A percentile compares a stretch with the other conserved stretches of the same genome.
Evolutionary conservation across 2,329 filamentous ascomycete genomes (phyloP).

Genomic region (Penicillium fuscoglaucum): DNA sequence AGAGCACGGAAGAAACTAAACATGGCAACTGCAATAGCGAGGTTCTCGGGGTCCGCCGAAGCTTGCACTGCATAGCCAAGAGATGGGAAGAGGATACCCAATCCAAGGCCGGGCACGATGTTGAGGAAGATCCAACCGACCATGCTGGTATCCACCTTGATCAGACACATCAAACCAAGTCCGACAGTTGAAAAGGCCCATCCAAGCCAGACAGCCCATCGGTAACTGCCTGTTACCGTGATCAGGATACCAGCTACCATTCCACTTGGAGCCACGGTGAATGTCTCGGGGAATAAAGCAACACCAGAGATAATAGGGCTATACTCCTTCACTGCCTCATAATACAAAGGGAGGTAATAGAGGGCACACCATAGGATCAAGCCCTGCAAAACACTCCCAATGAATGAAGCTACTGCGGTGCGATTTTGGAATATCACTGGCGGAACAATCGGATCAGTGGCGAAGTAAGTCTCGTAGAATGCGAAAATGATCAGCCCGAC

Average conservation of each 20-base stretch:
- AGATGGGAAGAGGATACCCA: constrained; percentile 65
- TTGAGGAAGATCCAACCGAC: constrained; percentile 62
- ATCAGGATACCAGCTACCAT: constrained; percentile 52
- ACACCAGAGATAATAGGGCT: constrained; percentile 57
- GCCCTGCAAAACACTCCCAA: constrained; percentile 59
- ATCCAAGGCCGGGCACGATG: constrained; percentile 59
- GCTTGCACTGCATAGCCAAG: constrained; percentile 66
- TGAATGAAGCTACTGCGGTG: constrained; percentile 51
- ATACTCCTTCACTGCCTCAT: constrained; percentile 52
- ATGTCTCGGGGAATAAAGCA: constrained; percentile 59
- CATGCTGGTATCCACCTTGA: constrained; percentile 49
- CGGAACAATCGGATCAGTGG: constrained; percentile 53
- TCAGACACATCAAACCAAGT: constrained; percentile 49
- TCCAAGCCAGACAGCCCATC: constrained; percentile 61
- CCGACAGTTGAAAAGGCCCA: constrained; percentile 63
- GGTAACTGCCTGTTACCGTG: constrained; percentile 59
- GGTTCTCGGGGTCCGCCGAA: constrained; percentile 56
- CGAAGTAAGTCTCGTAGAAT: constrained; percentile 55
- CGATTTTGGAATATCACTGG: constrained; percentile 49
- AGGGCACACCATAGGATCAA: constrained; percentile 50
- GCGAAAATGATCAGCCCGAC: constrained; percentile 54
- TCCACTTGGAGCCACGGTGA: constrained; percentile 64
- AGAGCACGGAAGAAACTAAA: constrained; percentile 67
- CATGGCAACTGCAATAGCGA: constrained; percentile 63
- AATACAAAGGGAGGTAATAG: constrained; percentile 55